Evolutionary conservation across 169 alveolate species (phyloP), one percentile per base, ranked within the genome.

Genomic region (Perkinsus olseni): DNA sequence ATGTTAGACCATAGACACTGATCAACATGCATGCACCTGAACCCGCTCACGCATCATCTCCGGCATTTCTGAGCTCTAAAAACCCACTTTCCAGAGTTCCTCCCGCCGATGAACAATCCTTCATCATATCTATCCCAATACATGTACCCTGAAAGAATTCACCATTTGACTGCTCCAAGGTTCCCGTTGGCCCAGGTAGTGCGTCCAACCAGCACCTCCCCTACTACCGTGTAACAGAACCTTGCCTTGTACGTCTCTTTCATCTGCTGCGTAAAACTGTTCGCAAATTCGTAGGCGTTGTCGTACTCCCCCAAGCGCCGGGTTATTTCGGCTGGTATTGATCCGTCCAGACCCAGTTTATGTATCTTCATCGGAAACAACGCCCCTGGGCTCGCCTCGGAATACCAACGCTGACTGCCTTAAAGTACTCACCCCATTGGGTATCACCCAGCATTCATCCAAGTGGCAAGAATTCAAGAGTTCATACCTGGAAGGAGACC

Each of bases 121-220:
- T 91, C 93, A 45, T 91, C 93, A 51, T 91, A 91, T 38, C 93
- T 48, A 51, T 91, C 93, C 93, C 93, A 91, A 39, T 91, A 91
- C 93, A 91, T 62, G 34, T 62, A 62, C 82, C 82, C 17, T 10
- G 6, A 45, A n/a, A n/a, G n/a, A n/a, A n/a, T n/a, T n/a, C n/a
- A n/a, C n/a, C n/a, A n/a, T n/a, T n/a, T n/a, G n/a, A n/a, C n/a
- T n/a, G n/a, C n/a, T n/a, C n/a, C n/a, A n/a, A n/a, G n/a, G n/a
- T n/a, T n/a, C n/a, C n/a, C n/a, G n/a, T n/a, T n/a, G n/a, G n/a
- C 17, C 82, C 13, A 62, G 82, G 82, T 13, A 62, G 0, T 62
- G 82, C 10, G 17, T 62, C 82, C 17, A n/a, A n/a, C n/a, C n/a
- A n/a, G n/a, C n/a, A n/a, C 82, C 82, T 62, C 82, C 82, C 17